These are phyloP conservation scores for Lachnum nothofagi DNA, from an alignment of 2,329 filamentous ascomycete species.

Conservation along the genomic window DNA sequence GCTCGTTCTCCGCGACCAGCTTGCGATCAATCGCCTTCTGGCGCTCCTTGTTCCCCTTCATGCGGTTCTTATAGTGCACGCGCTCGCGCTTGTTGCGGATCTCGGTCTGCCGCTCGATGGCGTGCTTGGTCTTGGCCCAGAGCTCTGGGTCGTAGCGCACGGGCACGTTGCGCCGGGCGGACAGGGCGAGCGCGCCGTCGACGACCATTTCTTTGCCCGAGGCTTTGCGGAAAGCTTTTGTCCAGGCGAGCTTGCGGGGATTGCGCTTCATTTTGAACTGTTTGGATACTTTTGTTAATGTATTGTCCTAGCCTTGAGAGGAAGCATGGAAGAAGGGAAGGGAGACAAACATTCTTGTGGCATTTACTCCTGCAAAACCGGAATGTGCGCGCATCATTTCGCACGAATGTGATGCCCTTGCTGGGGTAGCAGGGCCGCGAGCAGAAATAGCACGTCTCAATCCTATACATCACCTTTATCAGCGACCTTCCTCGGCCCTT, in stretches of 20 bases:
- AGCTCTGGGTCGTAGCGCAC: constrained; percentile 94
- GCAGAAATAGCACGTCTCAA: constrained; percentile 67
- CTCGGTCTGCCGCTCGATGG: constrained; percentile 86
- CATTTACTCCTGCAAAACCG: constrained; percentile 53
- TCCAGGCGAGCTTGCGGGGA: constrained; percentile 94
- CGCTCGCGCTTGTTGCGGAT: constrained; percentile 79
- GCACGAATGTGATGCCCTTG: constrained; percentile 48
- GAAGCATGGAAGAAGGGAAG: background rate
- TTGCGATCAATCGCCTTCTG: constrained; percentile 76
- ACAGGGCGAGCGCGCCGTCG: constrained; percentile 89
- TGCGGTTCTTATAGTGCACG: constrained; percentile 88
- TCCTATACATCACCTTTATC: constrained; percentile 31
- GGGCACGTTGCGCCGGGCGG: constrained; percentile 86
- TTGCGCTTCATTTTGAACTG: constrained; percentile 98
- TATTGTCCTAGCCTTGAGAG: background rate
- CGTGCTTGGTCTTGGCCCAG: constrained; percentile 78
- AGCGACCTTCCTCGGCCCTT: background rate
- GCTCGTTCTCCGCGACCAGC: constrained; percentile 85
- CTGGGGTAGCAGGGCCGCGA: constrained; percentile 62
- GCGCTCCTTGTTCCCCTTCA: constrained; percentile 83
- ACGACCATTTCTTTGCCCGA: constrained; percentile 86
- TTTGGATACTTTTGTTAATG: background rate
- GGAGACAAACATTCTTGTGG: constrained; percentile 33
- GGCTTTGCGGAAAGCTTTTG: constrained; percentile 81
- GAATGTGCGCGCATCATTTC: constrained; percentile 44